Evolutionary conservation across 2,329 filamentous ascomycete species (phyloP).

Genomic region (Lachnellula cervina): DNA sequence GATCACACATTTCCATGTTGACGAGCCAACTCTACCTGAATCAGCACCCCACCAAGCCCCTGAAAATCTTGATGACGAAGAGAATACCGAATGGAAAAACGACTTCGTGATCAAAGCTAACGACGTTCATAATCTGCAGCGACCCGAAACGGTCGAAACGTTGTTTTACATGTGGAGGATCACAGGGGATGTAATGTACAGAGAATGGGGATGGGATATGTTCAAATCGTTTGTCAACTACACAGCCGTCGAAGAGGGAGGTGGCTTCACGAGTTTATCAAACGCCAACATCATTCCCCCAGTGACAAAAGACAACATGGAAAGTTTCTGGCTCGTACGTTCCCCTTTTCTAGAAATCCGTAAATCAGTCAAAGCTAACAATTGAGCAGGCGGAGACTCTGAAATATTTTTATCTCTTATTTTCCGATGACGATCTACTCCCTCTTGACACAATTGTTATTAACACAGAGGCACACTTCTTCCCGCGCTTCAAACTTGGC

Average conservation of each 20-base stretch:
- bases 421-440: slow-evolving; percentile 76
- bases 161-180: slow-evolving; percentile 99
- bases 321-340: slow-evolving; percentile 94
- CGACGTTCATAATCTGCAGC: slow-evolving; percentile 90
- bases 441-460: slow-evolving; percentile 84
- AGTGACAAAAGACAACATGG: slow-evolving; percentile 80
- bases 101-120: slow-evolving; percentile 76
- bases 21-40: slow-evolving; percentile 60
- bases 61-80: slow-evolving; percentile 47
- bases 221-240: slow-evolving; percentile 87
- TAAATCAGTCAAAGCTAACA: slow-evolving; percentile 11
- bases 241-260: slow-evolving; percentile 70
- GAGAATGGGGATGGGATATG: slow-evolving; percentile 98
- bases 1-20: slow-evolving; percentile 84
- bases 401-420: slow-evolving; percentile 96
- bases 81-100: slow-evolving; percentile 61
- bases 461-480: slow-evolving; percentile 91
- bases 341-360: not conserved
- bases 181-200: slow-evolving; percentile 81
- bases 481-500: slow-evolving; percentile 81
- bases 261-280: slow-evolving; percentile 76
- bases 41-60: slow-evolving; percentile 46
- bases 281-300: slow-evolving; percentile 72
- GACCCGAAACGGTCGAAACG: slow-evolving; percentile 94
- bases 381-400: slow-evolving; percentile 77